Evolutionary conservation across 176 grass and related monocot genomes (phyloP), one percentile per base, ranked within the genome.

Genomic region (Luzula sylvatica): DNA sequence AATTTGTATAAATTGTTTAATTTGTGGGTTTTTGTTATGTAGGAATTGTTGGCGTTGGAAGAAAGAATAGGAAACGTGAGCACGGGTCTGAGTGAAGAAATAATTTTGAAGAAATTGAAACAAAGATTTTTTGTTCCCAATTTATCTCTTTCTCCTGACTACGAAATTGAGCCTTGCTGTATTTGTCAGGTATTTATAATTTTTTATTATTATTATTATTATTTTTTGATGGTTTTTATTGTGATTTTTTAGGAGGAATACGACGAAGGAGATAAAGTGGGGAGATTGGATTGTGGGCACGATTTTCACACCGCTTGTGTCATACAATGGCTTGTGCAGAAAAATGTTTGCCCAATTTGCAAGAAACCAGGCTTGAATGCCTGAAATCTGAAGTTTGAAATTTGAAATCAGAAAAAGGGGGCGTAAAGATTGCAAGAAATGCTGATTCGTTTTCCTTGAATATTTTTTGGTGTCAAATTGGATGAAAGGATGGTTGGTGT

Each of bases 51-150:
- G 65, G 76, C 65, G 54, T 49, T 86, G 7, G 77, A 71, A 75
- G 87, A 92, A 72, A 68, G 73, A 47, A 92, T 92, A 72, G 87
- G 87, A 65, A 75, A 71, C 54, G 87, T 92, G 48, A 86, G 2
- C 46, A 92, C 81, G 49, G 87, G 87, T 27, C 57, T 86, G 51
- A 27, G 30, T 16, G 81, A 92, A 12, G 65, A 68, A 19, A 54
- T 41, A 38, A 61, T 86, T 51, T 39, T 50, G 45, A 80, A 75
- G 59, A 60, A 43, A 23, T 64, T 86, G 7, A 86, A 63, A 64
- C 76, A 68, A 69, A 79, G 60, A 30, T 65, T 58, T 7, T 35
- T 7, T 9, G 9, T 35, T 9, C 5, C 5, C 9, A 35, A 2
- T 46, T 86, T 80, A 53, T 92, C 77, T 15, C 72, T 55, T 2